Evolutionary conservation across 192 early-diverging fungal genomes (phyloP).

Genomic region (Coemansia sp.): DNA sequence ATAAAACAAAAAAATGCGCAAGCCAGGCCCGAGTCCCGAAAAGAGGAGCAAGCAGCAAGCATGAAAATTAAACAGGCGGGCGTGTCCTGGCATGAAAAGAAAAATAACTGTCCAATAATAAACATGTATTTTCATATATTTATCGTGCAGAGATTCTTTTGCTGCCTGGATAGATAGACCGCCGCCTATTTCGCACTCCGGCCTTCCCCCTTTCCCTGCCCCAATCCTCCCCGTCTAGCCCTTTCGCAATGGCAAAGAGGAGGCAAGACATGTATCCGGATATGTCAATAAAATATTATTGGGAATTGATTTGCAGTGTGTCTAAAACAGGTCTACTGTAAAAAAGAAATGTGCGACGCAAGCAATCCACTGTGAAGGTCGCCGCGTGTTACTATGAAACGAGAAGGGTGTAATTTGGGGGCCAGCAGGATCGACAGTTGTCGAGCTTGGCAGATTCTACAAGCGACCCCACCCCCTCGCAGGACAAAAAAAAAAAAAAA

Average conservation of each 20-base stretch:
- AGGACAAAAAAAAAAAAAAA: too few relatives aligned
- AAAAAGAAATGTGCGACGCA: too few relatives aligned
- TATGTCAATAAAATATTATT: not conserved
- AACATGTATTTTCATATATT: not conserved
- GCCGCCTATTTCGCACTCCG: not conserved
- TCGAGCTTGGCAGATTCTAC: not conserved
- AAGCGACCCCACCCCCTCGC: not conserved
- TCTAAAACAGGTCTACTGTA: not conserved
- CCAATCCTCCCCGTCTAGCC: not conserved
- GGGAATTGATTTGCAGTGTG: not conserved
- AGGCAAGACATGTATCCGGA: not conserved
- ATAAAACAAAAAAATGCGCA: too few relatives aligned
- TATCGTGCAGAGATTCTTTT: not conserved
- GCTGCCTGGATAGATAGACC: not conserved
- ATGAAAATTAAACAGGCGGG: not conserved
- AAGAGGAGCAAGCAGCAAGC: not conserved
- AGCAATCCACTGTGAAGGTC: not conserved
- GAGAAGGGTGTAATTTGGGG: constrained; percentile 2
- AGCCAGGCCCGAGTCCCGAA: constrained; percentile 4
- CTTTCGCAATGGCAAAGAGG: not conserved
- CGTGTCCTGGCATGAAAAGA: not conserved
- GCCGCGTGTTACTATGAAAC: not conserved
- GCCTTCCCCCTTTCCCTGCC: not conserved
- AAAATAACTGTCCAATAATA: not conserved
- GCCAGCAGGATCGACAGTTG: not conserved